Conservation (phyloP, 805 yeast genomes). For the Suhomyces vadensis region DNA sequence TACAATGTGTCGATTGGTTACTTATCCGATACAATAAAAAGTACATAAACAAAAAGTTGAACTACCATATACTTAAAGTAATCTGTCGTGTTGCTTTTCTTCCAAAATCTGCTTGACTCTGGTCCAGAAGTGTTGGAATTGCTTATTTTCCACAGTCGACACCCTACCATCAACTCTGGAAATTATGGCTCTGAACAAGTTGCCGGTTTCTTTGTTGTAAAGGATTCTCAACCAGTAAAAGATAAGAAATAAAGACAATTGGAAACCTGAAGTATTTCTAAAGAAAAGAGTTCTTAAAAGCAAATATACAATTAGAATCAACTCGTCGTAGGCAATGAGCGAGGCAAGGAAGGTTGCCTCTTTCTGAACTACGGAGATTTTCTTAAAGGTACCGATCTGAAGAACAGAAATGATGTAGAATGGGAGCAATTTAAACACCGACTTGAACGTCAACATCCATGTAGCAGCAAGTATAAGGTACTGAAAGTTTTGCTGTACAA, state of each 20-base stretch:
- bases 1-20: too few species aligned
- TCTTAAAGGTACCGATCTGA: slow-evolving; percentile 49
- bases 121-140: slow-evolving; percentile 40
- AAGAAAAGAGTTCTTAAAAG: slow-evolving; percentile 59
- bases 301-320: slow-evolving; percentile 53
- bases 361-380: slow-evolving; percentile 42
- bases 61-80: background rate
- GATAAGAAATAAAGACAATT: slow-evolving; percentile 53
- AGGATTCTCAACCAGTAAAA: slow-evolving; percentile 75
- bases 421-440: slow-evolving; percentile 66
- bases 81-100: slow-evolving; percentile 22
- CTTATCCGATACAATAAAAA: too few species aligned
- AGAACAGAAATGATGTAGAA: slow-evolving; percentile 55
- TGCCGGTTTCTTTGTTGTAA: slow-evolving; percentile 49
- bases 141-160: slow-evolving; percentile 45
- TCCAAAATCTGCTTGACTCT: slow-evolving; percentile 31
- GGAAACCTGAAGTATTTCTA: slow-evolving; percentile 70
- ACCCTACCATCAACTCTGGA: slow-evolving; percentile 46
- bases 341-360: slow-evolving; percentile 42
- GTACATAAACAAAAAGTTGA: too few species aligned
- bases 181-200: slow-evolving; percentile 42
- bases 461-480: slow-evolving; percentile 52
- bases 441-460: slow-evolving; percentile 66
- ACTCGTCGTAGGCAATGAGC: slow-evolving; percentile 60
- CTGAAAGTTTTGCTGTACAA: slow-evolving; percentile 79